phyloP scores from a whole-genome alignment of 345 rosid genomes.

The Euphorbia peplus region DNA sequence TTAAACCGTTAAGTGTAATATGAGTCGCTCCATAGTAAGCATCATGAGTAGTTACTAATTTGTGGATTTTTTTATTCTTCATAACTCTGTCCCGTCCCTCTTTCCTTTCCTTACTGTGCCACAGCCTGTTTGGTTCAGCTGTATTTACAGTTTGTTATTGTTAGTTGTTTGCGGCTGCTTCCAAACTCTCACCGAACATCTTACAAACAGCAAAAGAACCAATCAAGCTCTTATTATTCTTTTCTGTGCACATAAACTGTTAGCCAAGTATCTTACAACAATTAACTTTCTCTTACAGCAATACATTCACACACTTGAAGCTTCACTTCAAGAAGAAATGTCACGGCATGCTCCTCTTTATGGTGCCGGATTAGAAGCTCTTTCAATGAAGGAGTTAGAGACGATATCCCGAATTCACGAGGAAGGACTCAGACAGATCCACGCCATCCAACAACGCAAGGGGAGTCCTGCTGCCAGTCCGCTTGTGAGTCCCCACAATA shows the following conservation, averaged over 20 bases:
- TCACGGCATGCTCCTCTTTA: conserved; percentile 90
- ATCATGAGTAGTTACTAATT: not conserved
- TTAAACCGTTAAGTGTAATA: not conserved
- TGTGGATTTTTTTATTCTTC: not conserved
- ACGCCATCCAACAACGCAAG: conserved; percentile 66
- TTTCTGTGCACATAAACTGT: not conserved
- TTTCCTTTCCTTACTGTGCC: not conserved
- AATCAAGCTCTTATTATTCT: too few relatives aligned
- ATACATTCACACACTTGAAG: conserved; percentile 70
- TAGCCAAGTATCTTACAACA: not conserved
- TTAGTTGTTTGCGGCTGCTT: too few relatives aligned
- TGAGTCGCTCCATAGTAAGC: too few relatives aligned
- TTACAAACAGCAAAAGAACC: too few relatives aligned
- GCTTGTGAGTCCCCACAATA: conserved; percentile 49
- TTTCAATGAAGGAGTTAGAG: conserved; percentile 87
- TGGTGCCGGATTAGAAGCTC: conserved; percentile 86
- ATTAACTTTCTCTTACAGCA: conserved; percentile 49
- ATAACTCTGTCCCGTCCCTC: not conserved
- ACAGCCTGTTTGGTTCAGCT: not conserved
- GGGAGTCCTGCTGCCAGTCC: conserved; percentile 78
- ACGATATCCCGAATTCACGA: conserved; percentile 87
- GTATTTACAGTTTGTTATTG: too few relatives aligned
- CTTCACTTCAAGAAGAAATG: conserved; percentile 83
- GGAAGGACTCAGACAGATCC: conserved; percentile 91
- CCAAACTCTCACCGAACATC: too few relatives aligned